Conservation (phyloP, 1,284 basidiomycete species). For the Golubevia pallescens region DNA sequence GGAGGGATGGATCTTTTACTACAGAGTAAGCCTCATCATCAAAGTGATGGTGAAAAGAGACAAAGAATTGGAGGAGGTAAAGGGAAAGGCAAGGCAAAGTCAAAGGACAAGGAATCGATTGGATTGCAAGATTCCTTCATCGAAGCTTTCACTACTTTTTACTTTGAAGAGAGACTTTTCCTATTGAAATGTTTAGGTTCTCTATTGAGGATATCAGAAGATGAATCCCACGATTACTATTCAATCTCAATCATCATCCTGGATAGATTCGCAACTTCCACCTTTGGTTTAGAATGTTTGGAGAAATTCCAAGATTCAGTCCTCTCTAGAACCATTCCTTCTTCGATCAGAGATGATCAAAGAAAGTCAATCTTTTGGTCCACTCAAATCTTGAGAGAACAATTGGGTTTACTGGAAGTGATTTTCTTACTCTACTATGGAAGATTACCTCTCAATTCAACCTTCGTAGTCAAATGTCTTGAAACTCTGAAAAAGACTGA, state of each 20-base stretch:
- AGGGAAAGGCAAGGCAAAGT: neutral
- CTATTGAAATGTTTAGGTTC: constrained; percentile 43
- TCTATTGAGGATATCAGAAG: constrained; percentile 56
- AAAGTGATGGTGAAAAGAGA: neutral
- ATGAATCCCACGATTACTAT: constrained; percentile 34
- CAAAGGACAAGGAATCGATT: neutral
- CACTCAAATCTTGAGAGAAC: constrained; percentile 45
- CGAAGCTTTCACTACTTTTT: constrained; percentile 54
- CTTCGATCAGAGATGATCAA: constrained; percentile 28
- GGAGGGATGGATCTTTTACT: constrained; percentile 16
- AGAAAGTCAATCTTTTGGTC: constrained; percentile 51
- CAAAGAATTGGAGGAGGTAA: neutral
- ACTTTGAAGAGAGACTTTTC: constrained; percentile 55
- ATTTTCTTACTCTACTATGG: constrained; percentile 55
- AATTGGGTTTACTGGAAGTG: constrained; percentile 51
- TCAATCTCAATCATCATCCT: constrained; percentile 27
- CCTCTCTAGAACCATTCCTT: constrained; percentile 14
- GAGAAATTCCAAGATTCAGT: constrained; percentile 22
- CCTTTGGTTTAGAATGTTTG: constrained; percentile 30
- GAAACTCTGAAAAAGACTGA: constrained; percentile 26
- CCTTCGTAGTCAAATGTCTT: constrained; percentile 22
- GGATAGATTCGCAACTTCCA: constrained; percentile 30
- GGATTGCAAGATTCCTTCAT: constrained; percentile 16
- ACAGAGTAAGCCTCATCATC: constrained; percentile 1
- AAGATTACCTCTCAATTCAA: constrained; percentile 29